Conservation (phyloP, 2,329 filamentous ascomycete species). For the Claviceps arundinis region DNA sequence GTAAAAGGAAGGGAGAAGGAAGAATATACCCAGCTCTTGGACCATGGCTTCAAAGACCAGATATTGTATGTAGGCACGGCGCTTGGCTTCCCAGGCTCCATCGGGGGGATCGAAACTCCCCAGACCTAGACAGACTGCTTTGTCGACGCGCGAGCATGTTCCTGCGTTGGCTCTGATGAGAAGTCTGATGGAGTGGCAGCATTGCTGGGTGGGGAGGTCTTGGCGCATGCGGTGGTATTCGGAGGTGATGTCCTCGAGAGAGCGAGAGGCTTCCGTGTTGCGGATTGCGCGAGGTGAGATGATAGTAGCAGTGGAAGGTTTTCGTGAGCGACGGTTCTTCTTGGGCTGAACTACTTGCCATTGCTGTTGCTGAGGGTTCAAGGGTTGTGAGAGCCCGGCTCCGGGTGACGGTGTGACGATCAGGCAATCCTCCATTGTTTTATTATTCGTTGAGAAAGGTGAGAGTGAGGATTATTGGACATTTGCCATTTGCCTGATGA, state of each 20-base stretch:
- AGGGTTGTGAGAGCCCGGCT: not conserved
- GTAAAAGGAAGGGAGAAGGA: not conserved
- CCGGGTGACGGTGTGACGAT: not conserved
- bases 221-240: conserved; percentile 16
- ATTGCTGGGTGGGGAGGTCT: conserved; percentile 15
- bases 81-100: conserved; percentile 29
- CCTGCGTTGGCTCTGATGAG: conserved; percentile 17
- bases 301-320: conserved; percentile 2
- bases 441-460: not conserved
- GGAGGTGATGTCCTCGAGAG: conserved; percentile 15
- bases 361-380: conserved; percentile 5
- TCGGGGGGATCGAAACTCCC: conserved; percentile 41
- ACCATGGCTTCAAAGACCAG: conserved; percentile 38
- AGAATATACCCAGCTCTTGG: conserved; percentile 26
- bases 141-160: conserved; percentile 15
- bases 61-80: conserved; percentile 37
- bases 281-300: not conserved
- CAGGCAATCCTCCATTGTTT: not conserved
- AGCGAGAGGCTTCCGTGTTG: conserved; percentile 6
- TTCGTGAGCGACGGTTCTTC: conserved; percentile 4
- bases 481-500: too few relatives aligned
- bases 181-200: conserved; percentile 19
- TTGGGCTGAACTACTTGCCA: conserved; percentile 16
- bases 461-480: not conserved
- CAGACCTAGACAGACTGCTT: conserved; percentile 40